Evolutionary conservation across 768 basidiomycete species (phyloP).

Genomic region (Tricholoma matsutake): DNA sequence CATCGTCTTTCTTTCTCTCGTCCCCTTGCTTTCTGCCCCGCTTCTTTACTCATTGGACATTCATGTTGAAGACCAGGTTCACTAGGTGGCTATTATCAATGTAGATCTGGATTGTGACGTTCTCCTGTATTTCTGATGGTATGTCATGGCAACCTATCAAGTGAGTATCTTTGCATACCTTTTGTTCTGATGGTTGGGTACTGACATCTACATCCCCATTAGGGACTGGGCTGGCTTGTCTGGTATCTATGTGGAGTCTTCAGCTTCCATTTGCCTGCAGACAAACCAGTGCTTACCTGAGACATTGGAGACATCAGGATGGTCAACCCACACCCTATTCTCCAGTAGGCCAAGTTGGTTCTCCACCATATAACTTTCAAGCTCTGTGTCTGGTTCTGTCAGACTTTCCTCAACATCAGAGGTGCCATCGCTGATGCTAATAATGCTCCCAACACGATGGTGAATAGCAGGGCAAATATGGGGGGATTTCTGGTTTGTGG

Average conservation of each 20-base stretch:
- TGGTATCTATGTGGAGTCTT: background rate
- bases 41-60: background rate
- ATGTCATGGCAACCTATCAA: background rate
- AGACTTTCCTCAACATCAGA: background rate
- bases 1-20: background rate
- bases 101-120: background rate
- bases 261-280: background rate
- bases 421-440: background rate
- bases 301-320: background rate
- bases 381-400: background rate
- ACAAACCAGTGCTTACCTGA: background rate
- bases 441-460: background rate
- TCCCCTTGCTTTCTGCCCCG: background rate
- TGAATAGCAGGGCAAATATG: background rate
- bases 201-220: background rate
- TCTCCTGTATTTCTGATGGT: background rate
- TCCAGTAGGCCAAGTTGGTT: background rate
- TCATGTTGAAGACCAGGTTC: background rate
- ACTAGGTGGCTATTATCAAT: background rate
- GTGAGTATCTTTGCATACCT: constrained; percentile 1
- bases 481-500: background rate
- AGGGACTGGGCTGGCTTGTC: background rate
- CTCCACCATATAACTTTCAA: background rate
- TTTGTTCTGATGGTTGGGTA: background rate
- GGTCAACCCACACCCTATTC: background rate